phyloP scores from a whole-genome alignment of 257 asterid species.

The Nicotiana attenuata region DNA sequence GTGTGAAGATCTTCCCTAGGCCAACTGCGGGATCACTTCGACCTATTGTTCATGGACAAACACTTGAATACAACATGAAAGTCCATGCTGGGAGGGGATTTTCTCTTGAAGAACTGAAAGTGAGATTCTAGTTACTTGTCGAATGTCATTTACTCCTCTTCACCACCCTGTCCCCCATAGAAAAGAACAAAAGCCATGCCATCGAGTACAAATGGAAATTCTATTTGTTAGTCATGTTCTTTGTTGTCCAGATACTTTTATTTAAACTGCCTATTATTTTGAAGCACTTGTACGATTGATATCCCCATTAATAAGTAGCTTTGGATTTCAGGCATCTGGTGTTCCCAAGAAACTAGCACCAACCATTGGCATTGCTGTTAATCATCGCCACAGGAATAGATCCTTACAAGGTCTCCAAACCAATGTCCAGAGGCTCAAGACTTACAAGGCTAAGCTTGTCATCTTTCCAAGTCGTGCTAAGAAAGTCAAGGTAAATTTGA shows the following conservation, averaged over 20 bases:
- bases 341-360: conserved; percentile 25
- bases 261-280: no score
- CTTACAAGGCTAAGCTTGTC: background rate
- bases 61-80: conserved; percentile 26
- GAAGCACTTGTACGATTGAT: no score
- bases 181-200: no score
- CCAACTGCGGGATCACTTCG: background rate
- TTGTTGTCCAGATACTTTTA: no score
- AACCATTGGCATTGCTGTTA: conserved; percentile 20
- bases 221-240: no score
- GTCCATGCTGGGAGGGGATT: conserved; percentile 29
- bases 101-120: conserved; percentile 18
- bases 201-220: background rate
- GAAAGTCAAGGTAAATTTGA: conserved; percentile 6
- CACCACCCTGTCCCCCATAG: no score
- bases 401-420: conserved; percentile 20
- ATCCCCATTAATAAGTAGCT: no score
- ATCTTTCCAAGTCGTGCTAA: background rate
- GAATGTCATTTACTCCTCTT: no score
- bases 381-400: conserved; percentile 23
- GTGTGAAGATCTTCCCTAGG: conserved; percentile 25
- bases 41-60: conserved; percentile 7
- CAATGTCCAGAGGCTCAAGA: background rate
- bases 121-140: no score
- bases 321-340: conserved; percentile 15